Evolutionary conservation across 78 protist genomes (phyloP).

Genomic region (Guillardia theta): DNA sequence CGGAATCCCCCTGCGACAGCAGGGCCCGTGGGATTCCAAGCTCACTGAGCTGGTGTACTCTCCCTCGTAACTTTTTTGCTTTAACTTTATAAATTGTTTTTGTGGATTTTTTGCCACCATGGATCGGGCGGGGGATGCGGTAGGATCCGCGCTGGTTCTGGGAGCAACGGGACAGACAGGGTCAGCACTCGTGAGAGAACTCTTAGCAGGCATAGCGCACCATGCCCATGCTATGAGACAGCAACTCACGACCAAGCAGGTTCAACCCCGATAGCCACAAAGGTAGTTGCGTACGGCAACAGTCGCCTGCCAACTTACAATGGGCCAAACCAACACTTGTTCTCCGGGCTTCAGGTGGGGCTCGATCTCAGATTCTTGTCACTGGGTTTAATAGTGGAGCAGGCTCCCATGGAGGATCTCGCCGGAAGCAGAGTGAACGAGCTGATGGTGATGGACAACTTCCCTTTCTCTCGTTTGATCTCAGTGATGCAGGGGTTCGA

Average conservation of each 20-base stretch:
- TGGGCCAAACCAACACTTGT: background rate
- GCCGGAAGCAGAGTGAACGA: background rate
- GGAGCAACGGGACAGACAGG: constrained; percentile 4
- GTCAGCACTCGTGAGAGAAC: background rate
- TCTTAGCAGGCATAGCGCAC: too few species aligned
- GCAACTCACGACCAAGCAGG: too few species aligned
- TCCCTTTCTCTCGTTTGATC: background rate
- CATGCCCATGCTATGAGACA: too few species aligned
- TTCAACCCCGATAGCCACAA: background rate
- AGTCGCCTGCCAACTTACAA: background rate
- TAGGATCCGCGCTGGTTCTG: background rate
- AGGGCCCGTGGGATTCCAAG: too few species aligned
- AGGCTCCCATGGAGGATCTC: background rate
- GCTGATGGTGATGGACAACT: background rate
- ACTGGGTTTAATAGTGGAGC: background rate
- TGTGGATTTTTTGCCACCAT: too few species aligned
- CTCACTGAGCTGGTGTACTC: too few species aligned
- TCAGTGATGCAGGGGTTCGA: background rate
- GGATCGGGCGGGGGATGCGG: too few species aligned
- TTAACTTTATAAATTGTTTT: too few species aligned
- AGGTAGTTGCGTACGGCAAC: background rate
- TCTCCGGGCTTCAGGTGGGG: too few species aligned
- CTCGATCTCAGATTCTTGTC: background rate
- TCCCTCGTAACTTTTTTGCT: too few species aligned
- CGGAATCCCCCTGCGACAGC: too few species aligned